A percentile compares a stretch with the other conserved stretches of the same genome.
These are phyloP conservation scores for Trichophyton rubrum DNA, from an alignment of 2,329 filamentous ascomycete species.

Conservation along the genomic window DNA sequence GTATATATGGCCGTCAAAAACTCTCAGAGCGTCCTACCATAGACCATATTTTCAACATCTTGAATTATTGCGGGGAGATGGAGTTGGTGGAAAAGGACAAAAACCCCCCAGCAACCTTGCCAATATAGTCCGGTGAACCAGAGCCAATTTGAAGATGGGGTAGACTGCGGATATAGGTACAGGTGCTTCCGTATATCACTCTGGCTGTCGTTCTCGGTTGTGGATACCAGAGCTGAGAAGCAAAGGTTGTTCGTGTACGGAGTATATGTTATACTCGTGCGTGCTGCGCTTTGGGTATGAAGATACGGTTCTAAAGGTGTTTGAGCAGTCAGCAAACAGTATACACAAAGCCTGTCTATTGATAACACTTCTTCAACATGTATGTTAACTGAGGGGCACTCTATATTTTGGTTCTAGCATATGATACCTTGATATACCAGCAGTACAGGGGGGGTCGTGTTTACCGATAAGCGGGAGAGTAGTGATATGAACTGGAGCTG, in stretches of 20 bases:
- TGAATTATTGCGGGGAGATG: constrained; percentile 22
- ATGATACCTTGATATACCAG: not conserved
- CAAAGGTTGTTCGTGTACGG: not conserved
- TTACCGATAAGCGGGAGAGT: not conserved
- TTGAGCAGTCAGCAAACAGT: not conserved
- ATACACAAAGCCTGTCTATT: not conserved
- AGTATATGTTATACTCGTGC: not conserved
- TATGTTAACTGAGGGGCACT: not conserved
- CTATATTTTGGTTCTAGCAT: not conserved
- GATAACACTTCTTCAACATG: not conserved
- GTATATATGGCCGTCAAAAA: not conserved
- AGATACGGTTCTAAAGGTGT: not conserved
- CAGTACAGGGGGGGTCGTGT: not conserved
- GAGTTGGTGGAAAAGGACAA: not conserved
- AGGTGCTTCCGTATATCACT: not conserved
- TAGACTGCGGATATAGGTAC: no score
- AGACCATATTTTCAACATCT: constrained; percentile 99
- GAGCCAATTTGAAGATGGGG: not conserved
- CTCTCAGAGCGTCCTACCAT: constrained; percentile 52
- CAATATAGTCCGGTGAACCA: not conserved
- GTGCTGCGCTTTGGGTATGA: not conserved
- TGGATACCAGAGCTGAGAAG: not conserved
- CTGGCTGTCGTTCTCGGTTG: not conserved
- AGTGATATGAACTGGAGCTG: not conserved
- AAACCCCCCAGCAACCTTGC: not conserved